Base-by-base conservation (phyloP, 768 basidiomycete species). In the Lepiota subincarnata region DNA sequence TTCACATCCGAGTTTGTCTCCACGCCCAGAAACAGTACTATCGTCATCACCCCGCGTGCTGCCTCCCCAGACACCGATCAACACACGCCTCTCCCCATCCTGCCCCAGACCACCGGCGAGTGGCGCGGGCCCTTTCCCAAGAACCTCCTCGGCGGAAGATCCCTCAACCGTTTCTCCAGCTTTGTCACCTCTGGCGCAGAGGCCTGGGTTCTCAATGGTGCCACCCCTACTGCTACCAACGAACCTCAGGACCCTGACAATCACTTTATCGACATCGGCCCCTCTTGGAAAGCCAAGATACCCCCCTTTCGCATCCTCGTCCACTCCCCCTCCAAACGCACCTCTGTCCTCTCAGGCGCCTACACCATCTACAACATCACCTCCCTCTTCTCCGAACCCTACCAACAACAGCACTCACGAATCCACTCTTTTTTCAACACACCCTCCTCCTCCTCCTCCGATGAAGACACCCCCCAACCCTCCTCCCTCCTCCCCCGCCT, bases 141-240 rank as follows among this genome's bases (percentile, higher is more conserved):
- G 50, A 85, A 82, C 58, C 73, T 92, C 0, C 78, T 92, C 0
- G 83, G 87, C 26, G 88, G 89, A 8, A 90, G 85, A 67, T 82
- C 81, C 41, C 68, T 92, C 50, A 91, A 92, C 65, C 78, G 89
- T n/a, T 92, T 92, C 69, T 90, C 89, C 0, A 85, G 78, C 52
- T 92, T 92, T 65, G 89, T 92, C 12, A 89, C 87, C 6, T 89
- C 86, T 54, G 90, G 90, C 34, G 90, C 90, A 8, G 90, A 92
- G 65, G 84, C 85, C 48, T 92, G 84, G 71, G 78, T 92, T 6
- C 76, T 92, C n/a, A 80, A 85, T 46, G 90, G 90, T 1, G 65
- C 70, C n/a, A 19, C 16, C 14, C 19, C 44, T 14, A 22, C 45
- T 26, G 8, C 46, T 22, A 19, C 56, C 0, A 51, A 24, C 24